Base-by-base conservation (phyloP, 371 early-diverging fungal species). In the Parasitella parasitica region DNA sequence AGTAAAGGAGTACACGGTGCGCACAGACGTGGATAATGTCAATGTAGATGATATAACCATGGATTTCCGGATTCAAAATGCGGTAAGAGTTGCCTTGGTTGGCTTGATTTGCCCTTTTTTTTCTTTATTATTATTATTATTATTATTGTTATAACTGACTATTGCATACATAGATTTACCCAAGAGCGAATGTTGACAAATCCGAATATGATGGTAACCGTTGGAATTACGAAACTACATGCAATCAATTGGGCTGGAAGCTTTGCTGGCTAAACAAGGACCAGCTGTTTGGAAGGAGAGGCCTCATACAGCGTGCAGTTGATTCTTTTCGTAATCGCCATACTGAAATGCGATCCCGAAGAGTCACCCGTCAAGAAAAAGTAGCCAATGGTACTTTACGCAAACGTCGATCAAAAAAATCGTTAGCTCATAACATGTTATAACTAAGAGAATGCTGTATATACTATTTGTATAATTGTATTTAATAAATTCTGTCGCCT, bases 221-320 rank as follows among this genome's bases (percentile, higher is more conserved):
- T 28, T 96, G 94, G 94, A 77, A 83, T 26, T 96, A 96, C 69
- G 96, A 96, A 71, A 94, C 89, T 3, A 86, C 84, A 30, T 93
- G 92, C 64, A 96, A 96, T 61, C 70, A 68, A n/a, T 72, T 94
- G 8, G 96, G 95, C 1, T 96, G 95, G 94, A 80, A 89, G 57
- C 82, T 96, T 55, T 83, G 89, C n/a, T 91, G 84, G 59, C 71
- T 93, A 13, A 96, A 96, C 67, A 85, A 81, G 24, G 81, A 82
- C n/a, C 72, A 90, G 38, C 77, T 94, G 13, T 78, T 84, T 54
- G 94, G 88, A 1, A 84, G 90, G 37, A 82, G 95, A 48, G 96
- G 96, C 18, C 76, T 95, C 20, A 81, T 96, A 43, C 96, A 96
- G 68, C 77, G 96, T 0, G 94, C 95, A 0, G 96, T 96, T 0